Conservation (phyloP, 305 asterid genomes). For the Ajuga reptans region DNA sequence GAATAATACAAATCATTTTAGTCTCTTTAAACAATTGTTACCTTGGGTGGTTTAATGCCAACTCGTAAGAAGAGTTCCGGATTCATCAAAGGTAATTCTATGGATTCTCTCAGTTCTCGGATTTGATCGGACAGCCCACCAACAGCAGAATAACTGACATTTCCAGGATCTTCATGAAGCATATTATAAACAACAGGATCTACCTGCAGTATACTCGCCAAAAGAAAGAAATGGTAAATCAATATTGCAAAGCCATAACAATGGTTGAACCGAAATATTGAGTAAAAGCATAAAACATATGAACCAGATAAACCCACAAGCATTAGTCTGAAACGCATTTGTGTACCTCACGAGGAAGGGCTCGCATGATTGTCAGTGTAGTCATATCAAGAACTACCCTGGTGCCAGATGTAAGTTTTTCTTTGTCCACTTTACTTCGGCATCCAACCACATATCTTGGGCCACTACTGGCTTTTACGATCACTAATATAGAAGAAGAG, state of each 20-base stretch:
- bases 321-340: neutral
- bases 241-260: neutral
- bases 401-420: slow-evolving; percentile 70
- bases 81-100: slow-evolving; percentile 85
- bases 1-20: neutral
- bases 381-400: slow-evolving; percentile 98
- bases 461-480: slow-evolving; percentile 95
- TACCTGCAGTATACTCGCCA: slow-evolving; percentile 42
- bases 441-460: slow-evolving; percentile 98
- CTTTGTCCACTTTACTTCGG: slow-evolving; percentile 93
- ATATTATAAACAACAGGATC: slow-evolving; percentile 92
- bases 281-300: neutral
- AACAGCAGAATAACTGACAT: slow-evolving; percentile 91
- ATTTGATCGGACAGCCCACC: slow-evolving; percentile 97
- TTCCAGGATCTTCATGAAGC: slow-evolving; percentile 98
- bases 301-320: slow-evolving; percentile 4
- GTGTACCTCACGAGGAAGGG: slow-evolving; percentile 92
- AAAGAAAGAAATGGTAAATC: slow-evolving; percentile 1
- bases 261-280: neutral
- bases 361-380: slow-evolving; percentile 92
- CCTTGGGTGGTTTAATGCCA: slow-evolving; percentile 98
- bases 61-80: slow-evolving; percentile 94
- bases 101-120: slow-evolving; percentile 92
- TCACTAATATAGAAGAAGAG: slow-evolving; percentile 39
- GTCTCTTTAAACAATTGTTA: slow-evolving; percentile 18